Evolutionary conservation across 1,284 basidiomycete species (phyloP), one percentile per base, ranked within the genome.

Genomic region (Irpex sp.): DNA sequence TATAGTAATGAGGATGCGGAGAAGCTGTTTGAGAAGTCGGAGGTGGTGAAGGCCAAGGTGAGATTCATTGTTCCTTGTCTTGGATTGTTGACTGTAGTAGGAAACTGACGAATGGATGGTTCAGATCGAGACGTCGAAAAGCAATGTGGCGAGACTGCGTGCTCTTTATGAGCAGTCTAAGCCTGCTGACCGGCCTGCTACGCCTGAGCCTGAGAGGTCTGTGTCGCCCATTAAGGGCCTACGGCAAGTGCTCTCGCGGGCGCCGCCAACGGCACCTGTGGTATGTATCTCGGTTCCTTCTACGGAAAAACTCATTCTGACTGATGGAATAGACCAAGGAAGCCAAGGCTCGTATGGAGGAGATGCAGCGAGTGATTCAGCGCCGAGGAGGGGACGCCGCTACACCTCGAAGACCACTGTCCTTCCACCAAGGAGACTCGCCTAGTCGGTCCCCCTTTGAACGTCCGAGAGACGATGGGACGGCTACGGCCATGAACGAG

Each of bases 331-430:
- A 23, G 91, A 87, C 81, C 10, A 85, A 75, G 68, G 90, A 85
- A 60, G 88, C 88, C 37, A 84, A 85, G 67, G 85, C 86, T 35
- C 84, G 90, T 21, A 80, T 90, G 77, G 84, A 90, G 66, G 90
- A 92, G 70, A 90, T 92, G 90, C 81, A 84, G 33, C 80, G 82
- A 64, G 76, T 90, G 59, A 90, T 93, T 62, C 75, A 78, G 47
- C 81, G 77, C 66, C 78, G 90, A 65, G 77, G 82, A 66, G 78
- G 72, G n/a, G 85, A 85, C 49, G 70, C 67, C 6, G 77, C 81
- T 9, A 78, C 82, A 59, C 78, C 80, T n/a, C 75, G 73, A 57
- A 80, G 82, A 53, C 66, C 74, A 6, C 69, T 72, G 28, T 75
- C 67, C 62, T 60, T 74, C 36, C 58, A 68, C 14, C 67, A 70